Conservation (phyloP, 192 early-diverging fungal genomes). For the Mortierella alpina region DNA sequence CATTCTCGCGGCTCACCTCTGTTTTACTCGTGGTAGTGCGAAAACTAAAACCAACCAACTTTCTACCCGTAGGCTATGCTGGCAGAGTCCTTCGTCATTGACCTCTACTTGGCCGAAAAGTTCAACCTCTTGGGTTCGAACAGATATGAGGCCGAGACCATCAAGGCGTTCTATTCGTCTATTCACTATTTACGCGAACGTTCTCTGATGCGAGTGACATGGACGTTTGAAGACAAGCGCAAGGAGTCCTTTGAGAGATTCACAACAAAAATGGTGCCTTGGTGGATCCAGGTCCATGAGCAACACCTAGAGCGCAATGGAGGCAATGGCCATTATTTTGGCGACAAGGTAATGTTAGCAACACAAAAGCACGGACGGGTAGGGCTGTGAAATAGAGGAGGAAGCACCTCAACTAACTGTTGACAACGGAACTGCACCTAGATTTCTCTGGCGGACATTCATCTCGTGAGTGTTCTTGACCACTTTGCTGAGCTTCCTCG, state of each 20-base stretch:
- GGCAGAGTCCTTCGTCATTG: slow-evolving; percentile 32
- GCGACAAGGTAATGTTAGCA: slow-evolving; percentile 18
- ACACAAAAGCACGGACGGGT: neutral
- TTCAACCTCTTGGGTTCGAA: slow-evolving; percentile 37
- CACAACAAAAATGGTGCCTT: slow-evolving; percentile 10
- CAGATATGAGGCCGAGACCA: slow-evolving; percentile 36
- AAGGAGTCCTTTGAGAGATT: slow-evolving; percentile 24
- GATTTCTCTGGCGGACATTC: slow-evolving; percentile 32
- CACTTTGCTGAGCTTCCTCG: slow-evolving; percentile 33
- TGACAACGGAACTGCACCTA: neutral
- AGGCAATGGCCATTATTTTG: slow-evolving; percentile 30
- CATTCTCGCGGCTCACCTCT: neutral
- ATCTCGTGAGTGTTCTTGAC: slow-evolving; percentile 27
- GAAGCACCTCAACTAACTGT: too few species aligned
- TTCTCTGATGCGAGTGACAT: slow-evolving; percentile 29
- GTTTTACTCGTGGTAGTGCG: neutral
- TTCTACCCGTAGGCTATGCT: slow-evolving; percentile 14
- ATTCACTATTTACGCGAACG: slow-evolving; percentile 43
- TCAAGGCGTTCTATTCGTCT: slow-evolving; percentile 34
- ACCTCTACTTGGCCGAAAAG: slow-evolving; percentile 31
- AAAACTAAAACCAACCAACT: neutral
- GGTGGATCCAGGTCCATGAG: slow-evolving; percentile 38
- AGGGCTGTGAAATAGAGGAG: too few species aligned
- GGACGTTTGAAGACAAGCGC: slow-evolving; percentile 39
- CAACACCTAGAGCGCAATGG: slow-evolving; percentile 39